Evolutionary conservation across 2,329 filamentous ascomycete genomes (phyloP).

Genomic region (Tolypocladium nubicola): DNA sequence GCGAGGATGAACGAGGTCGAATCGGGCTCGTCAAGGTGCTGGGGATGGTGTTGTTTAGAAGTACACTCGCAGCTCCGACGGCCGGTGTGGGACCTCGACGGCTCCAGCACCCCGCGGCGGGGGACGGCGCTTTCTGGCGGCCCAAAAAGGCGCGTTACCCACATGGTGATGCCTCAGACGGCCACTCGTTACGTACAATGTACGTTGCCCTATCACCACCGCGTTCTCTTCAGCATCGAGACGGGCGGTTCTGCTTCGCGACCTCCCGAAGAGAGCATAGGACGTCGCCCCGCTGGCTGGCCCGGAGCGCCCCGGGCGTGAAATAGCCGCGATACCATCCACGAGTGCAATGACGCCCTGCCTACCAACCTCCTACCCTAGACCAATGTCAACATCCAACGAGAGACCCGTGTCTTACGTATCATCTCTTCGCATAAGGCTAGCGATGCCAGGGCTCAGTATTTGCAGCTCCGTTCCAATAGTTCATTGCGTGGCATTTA

Average conservation of each 20-base stretch:
- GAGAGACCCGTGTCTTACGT: no score
- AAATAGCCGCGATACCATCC: not conserved
- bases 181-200: slow-evolving; percentile 2
- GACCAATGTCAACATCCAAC: not conserved
- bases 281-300: not conserved
- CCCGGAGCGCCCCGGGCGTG: not conserved
- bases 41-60: not conserved
- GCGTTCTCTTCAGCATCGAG: not conserved
- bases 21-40: not conserved
- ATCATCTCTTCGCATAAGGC: no score
- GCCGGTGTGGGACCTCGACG: not conserved
- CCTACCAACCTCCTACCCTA: not conserved
- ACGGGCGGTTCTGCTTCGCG: not conserved
- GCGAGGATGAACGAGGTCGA: not conserved
- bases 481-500: no score
- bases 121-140: slow-evolving; percentile 2
- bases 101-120: not conserved
- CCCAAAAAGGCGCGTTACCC: not conserved
- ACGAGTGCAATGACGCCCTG: not conserved
- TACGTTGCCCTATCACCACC: not conserved
- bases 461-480: no score
- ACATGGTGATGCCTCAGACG: not conserved
- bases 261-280: not conserved
- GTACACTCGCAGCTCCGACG: not conserved
- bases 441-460: no score